Evolutionary conservation across 345 rosid species (phyloP), one percentile per base, ranked within the genome.

Genomic region (Isatis tinctoria): DNA sequence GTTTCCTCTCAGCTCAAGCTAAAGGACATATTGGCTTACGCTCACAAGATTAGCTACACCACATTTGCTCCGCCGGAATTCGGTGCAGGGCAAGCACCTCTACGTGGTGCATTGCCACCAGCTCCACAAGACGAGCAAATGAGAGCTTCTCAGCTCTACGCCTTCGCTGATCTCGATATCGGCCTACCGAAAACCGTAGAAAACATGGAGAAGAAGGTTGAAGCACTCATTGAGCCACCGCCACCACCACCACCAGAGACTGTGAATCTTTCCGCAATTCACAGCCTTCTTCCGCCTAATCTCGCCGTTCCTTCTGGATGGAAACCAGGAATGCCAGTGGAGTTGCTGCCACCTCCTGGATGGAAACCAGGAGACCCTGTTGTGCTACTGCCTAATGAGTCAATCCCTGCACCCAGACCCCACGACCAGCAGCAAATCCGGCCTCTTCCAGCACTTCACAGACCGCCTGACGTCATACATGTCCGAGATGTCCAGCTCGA

Each of bases 121-220:
- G 98, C 96, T 9, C 98, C 98, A 0, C 98, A 94, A 75, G 98
- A 94, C 8, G 97, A 94, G 81, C 96, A 94, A 82, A 85, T 94
- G 97, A 85, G 98, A 27, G 92, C 87, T 65, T 94, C 98, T 26
- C 97, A 91, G 83, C 82, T 94, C 47, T 94, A 90, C 54, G 69
- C 69, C 11, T 89, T 92, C 30, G 96, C 90, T 35, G 96, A 92
- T 71, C 93, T 95, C 26, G 97, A 93, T 74, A 88, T 93, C 9
- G 98, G 98, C 14, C 69, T 93, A 79, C 96, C 98, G 2, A 93
- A 85, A 74, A 67, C 27, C 1, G 80, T 54, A 9, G 90, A 89
- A 54, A 33, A 66, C 43, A 82, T 78, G 65, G 97, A 87, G 87
- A 84, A 79, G 67, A 79, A 81, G 6, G 76, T 89, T 12, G 97